Base-by-base conservation (phyloP, 2,329 filamentous ascomycete species). In the Fusarium papillatum region DNA sequence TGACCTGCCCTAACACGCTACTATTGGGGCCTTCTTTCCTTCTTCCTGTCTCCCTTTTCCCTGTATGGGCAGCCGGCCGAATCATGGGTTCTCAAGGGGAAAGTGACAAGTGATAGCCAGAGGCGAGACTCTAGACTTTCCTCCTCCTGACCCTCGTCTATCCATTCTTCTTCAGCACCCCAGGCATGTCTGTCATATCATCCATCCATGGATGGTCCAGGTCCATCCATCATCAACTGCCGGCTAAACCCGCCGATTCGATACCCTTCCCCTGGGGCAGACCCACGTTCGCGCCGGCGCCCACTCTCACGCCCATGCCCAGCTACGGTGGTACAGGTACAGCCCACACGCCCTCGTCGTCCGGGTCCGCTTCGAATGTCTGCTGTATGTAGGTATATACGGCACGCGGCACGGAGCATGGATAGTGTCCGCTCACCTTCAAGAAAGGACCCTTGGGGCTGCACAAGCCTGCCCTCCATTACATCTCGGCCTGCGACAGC, bases 221-320 rank as follows among this genome's bases (percentile, higher is more conserved):
- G 43, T 48, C 43, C 22, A 46, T 48, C 53, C 65, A 67, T 67
- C 68, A 61, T 26, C 57, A 66, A 66, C 24, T 66, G 43, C 65
- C 68, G 22, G 36, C 61, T 64, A 75, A 76, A 76, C 71, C 74
- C 74, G 62, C 74, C 71, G 71, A 76, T 76, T 76, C 68, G 74
- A 75, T 76, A 72, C 68, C 74, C 63, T 76, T 74, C 72, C 41
- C 68, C 63, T 76, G 71, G 74, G 69, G 71, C 74, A 75, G 53
- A 76, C 65, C 71, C 74, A 75, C 48, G 74, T 50, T 57, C 31
- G 36, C 53, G 53, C 53, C 64, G 26, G 38, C 29, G 53, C 53
- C 36, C 50, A 59, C 53, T 26, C 31, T 31, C 38, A 50, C 43
- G 43, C 22, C 22, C 31, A 39, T 29, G 46, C 62, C 66, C 57